Percentiles rank a stretch among this genome's conserved stretches.
These are phyloP conservation scores for Boletus reticuloceps DNA, from an alignment of 768 basidiomycete genomes.

Conservation along the genomic window DNA sequence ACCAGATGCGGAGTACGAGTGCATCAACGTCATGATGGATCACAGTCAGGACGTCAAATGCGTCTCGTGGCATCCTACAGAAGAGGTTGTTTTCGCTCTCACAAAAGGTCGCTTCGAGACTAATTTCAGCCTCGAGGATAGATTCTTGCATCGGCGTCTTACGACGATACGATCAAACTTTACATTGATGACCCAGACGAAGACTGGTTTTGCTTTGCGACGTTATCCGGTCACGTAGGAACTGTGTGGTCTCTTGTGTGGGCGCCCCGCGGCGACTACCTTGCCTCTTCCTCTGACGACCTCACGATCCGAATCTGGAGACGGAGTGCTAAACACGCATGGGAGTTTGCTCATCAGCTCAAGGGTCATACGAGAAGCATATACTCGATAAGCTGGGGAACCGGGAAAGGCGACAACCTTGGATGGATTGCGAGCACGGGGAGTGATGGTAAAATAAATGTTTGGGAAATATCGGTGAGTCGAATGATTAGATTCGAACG, in stretches of 20 bases:
- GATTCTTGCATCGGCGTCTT: conserved; percentile 95
- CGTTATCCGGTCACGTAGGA: conserved; percentile 74
- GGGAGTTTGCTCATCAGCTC: conserved; percentile 60
- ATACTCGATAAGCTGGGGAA: conserved; percentile 78
- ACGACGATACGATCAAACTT: conserved; percentile 94
- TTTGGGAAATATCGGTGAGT: conserved; percentile 75
- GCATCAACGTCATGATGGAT: conserved; percentile 93
- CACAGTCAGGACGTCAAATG: conserved; percentile 96
- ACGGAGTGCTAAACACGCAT: conserved; percentile 56
- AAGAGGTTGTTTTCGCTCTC: conserved; percentile 60
- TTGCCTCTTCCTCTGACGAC: conserved; percentile 88
- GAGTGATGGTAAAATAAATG: conserved; percentile 77
- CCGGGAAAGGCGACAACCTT: conserved; percentile 42
- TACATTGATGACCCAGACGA: conserved; percentile 91
- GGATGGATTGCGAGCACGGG: conserved; percentile 88
- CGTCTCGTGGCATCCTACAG: conserved; percentile 91
- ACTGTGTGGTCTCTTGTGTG: conserved; percentile 94
- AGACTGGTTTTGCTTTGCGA: conserved; percentile 89
- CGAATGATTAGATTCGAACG: not conserved
- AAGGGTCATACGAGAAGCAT: conserved; percentile 70
- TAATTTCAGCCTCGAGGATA: conserved; percentile 34
- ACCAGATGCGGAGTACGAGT: conserved; percentile 92
- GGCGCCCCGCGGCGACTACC: conserved; percentile 70
- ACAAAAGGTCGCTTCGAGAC: not conserved
- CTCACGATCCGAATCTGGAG: conserved; percentile 84